Evolutionary conservation across 148 eudicot genomes (phyloP).

Genomic region (Heliamphora exappendiculata): DNA sequence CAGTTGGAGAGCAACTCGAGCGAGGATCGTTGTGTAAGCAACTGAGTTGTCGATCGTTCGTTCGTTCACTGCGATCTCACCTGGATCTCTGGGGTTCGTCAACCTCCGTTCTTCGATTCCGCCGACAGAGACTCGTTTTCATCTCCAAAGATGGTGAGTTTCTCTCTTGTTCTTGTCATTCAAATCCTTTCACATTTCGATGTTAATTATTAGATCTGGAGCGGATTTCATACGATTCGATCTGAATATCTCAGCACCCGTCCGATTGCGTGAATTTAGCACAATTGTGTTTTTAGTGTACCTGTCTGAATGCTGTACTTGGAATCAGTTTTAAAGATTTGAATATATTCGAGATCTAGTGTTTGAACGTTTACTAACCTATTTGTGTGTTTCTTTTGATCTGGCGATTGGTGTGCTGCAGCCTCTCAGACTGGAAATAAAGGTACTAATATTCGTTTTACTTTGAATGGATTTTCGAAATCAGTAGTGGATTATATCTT

Average conservation of each 20-base stretch:
- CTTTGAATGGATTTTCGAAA: not conserved
- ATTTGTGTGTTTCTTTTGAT: slow-evolving; percentile 13
- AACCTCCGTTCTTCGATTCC: not conserved
- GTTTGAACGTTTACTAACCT: slow-evolving; percentile 11
- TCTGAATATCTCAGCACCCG: slow-evolving; percentile 5
- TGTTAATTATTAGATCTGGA: slow-evolving; percentile 27
- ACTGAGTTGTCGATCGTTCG: not conserved
- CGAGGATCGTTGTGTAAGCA: slow-evolving; percentile 2
- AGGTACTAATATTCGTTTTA: slow-evolving; percentile 35
- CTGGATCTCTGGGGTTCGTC: slow-evolving; percentile 8
- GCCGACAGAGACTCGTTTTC: slow-evolving; percentile 1
- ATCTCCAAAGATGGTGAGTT: slow-evolving; percentile 35
- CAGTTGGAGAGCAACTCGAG: slow-evolving; percentile 1
- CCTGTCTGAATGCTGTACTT: not conserved
- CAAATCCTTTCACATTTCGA: not conserved
- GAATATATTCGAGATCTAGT: slow-evolving; percentile 28
- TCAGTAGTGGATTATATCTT: not conserved
- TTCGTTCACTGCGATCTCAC: not conserved
- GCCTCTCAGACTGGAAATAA: slow-evolving; percentile 82
- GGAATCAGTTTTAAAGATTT: not conserved
- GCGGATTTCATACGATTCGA: slow-evolving; percentile 14
- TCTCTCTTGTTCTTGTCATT: not conserved
- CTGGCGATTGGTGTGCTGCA: slow-evolving; percentile 26
- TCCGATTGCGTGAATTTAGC: not conserved
- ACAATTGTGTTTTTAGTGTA: slow-evolving; percentile 1